phyloP scores from a whole-genome alignment of 108 stramenopile species.

The Thalassiosira profunda region DNA sequence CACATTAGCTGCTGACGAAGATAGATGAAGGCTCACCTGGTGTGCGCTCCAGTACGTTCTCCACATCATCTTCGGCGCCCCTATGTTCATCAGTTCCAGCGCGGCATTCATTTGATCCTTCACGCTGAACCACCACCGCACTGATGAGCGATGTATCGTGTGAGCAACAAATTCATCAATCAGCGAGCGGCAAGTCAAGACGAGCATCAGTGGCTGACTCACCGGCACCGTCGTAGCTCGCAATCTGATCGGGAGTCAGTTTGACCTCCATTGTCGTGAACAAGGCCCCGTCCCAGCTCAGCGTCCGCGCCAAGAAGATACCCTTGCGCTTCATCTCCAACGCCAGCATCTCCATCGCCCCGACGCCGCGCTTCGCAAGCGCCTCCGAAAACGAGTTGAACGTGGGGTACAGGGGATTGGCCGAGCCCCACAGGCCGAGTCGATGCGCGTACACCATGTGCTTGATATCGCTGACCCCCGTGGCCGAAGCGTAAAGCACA shows the following conservation, averaged over 20 bases:
- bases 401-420: constrained; percentile 45
- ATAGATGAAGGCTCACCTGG: background rate
- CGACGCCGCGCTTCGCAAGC: constrained; percentile 72
- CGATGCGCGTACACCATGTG: constrained; percentile 86
- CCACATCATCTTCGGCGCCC: constrained; percentile 44
- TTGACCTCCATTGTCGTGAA: constrained; percentile 65
- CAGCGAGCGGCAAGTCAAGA: too few relatives aligned
- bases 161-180: background rate
- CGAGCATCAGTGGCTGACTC: too few relatives aligned
- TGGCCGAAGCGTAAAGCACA: constrained; percentile 84
- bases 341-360: constrained; percentile 86
- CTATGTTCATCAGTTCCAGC: constrained; percentile 39
- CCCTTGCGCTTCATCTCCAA: constrained; percentile 85
- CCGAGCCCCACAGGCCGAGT: constrained; percentile 77
- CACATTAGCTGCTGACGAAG: too few relatives aligned
- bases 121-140: constrained; percentile 62
- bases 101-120: constrained; percentile 47
- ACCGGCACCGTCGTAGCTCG: constrained; percentile 59
- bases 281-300: constrained; percentile 81
- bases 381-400: constrained; percentile 61
- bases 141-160: constrained; percentile 2
- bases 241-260: constrained; percentile 43
- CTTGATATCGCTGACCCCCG: constrained; percentile 77
- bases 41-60: background rate
- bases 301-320: constrained; percentile 72